Base-by-base conservation (phyloP, 192 early-diverging fungal genomes). In the Obelidium mucronatum region DNA sequence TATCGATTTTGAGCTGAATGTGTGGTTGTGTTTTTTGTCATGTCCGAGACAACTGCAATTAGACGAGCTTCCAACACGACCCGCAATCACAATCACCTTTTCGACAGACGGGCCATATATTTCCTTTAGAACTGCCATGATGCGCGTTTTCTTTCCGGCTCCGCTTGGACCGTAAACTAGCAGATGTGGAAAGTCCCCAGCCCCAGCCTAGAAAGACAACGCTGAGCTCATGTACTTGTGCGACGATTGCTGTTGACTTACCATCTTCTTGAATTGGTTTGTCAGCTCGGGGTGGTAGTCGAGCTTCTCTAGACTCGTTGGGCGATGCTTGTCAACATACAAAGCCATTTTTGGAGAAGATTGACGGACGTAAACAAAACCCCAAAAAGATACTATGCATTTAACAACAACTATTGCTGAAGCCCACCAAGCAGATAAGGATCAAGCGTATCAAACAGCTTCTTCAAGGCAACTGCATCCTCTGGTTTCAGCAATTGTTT, bases 301-400 rank as follows among this genome's bases (percentile, higher is more conserved):
- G 66, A 99, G 90, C 79, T 91, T 87, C 78, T 93, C 93, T 59
- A 99, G 91, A 36, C 86, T 80, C 62, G 75, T 82, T 36, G 97
- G 97, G 48, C 96, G 86, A 83, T 99, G 91, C 79, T 96, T 96
- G 85, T 99, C 97, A 62, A 95, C 93, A 94, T 94, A 99, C 37
- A 99, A 59, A 13, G 75, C 82, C 80, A 72, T 72, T 36, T 44
- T 26, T 36, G 22, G n/a, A n/a, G n/a, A n/a, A n/a, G n/a, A n/a
- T n/a, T n/a, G n/a, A n/a, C n/a, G n/a, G n/a, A n/a, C n/a, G n/a
- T n/a, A n/a, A n/a, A n/a, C n/a, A n/a, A n/a, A 22, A 13, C 48
- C 48, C 48, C 8, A 51, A 51, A 51, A 51, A 51, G 48, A 51
- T 13, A 51, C 22, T 51, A 13, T 13, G 8, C 22, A 51, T 51